Conservation (phyloP, 2,329 filamentous ascomycete genomes). For the Aspergillus tamarii region DNA sequence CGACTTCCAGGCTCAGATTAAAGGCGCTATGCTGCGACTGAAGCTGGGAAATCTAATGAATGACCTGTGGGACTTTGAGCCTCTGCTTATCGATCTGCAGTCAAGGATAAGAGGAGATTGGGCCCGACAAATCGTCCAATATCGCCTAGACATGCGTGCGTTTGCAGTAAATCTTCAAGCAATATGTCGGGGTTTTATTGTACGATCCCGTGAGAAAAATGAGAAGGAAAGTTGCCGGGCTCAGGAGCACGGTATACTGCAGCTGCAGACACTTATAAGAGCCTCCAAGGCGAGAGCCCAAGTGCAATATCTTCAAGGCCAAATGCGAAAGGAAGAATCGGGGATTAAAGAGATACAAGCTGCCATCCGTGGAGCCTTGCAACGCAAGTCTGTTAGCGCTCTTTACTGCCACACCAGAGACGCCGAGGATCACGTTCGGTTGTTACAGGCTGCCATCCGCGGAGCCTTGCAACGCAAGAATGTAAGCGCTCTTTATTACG, state of each 20-base stretch:
- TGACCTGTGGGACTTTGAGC: conserved; percentile 82
- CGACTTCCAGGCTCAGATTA: conserved; percentile 84
- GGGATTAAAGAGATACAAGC: conserved; percentile 58
- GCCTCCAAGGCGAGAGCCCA: conserved; percentile 48
- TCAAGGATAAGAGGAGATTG: conserved; percentile 86
- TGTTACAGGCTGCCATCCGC: conserved; percentile 60
- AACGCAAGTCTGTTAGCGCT: conserved; percentile 44
- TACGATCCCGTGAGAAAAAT: conserved; percentile 64
- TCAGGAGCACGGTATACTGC: conserved; percentile 71
- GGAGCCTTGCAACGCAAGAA: conserved; percentile 56
- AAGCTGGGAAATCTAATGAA: conserved; percentile 83
- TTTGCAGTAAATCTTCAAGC: conserved; percentile 84
- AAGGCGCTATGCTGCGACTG: conserved; percentile 78
- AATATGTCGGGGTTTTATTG: conserved; percentile 73
- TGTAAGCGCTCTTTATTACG: conserved; percentile 58
- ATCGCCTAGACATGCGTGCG: conserved; percentile 77
- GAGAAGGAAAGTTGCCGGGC: conserved; percentile 74
- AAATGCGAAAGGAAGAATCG: conserved; percentile 43
- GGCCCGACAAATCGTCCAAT: conserved; percentile 78
- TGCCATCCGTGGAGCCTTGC: conserved; percentile 55
- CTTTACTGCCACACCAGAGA: conserved; percentile 66
- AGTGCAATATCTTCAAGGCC: conserved; percentile 46
- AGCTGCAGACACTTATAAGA: conserved; percentile 81
- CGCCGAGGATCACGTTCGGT: conserved; percentile 64
- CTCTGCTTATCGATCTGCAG: conserved; percentile 78